phyloP scores from a whole-genome alignment of 371 early-diverging fungal species.

The Rhizopus sp. region DNA sequence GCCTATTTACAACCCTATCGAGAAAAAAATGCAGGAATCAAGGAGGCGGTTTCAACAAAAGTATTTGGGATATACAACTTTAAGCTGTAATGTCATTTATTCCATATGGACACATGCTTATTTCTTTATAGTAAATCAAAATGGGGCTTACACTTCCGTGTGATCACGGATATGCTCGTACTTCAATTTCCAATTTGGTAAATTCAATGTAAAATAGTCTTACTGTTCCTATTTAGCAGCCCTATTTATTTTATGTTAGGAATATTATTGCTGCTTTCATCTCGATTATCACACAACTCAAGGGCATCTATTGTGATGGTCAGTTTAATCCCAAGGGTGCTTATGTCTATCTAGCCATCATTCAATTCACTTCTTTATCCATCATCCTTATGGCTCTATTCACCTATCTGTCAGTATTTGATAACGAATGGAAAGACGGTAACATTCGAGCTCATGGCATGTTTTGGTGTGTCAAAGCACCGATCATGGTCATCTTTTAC shows the following conservation, averaged over 20 bases:
- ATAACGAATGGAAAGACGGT: constrained; percentile 43
- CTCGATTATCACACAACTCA: constrained; percentile 44
- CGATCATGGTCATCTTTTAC: constrained; percentile 53
- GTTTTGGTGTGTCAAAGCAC: constrained; percentile 59
- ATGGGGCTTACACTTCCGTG: constrained; percentile 50
- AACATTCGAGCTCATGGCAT: constrained; percentile 46
- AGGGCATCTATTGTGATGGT: constrained; percentile 47
- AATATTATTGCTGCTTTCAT: constrained; percentile 44
- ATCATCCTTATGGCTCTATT: constrained; percentile 50
- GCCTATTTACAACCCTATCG: constrained; percentile 49
- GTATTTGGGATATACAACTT: constrained; percentile 36
- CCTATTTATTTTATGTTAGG: constrained; percentile 21
- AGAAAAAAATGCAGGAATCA: constrained; percentile 30
- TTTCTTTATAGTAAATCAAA: constrained; percentile 42
- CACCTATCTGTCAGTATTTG: constrained; percentile 45
- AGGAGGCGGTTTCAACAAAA: constrained; percentile 36
- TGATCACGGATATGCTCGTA: constrained; percentile 47
- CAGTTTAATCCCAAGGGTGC: constrained; percentile 42
- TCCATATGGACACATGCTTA: not conserved
- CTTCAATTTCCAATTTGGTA: constrained; percentile 57
- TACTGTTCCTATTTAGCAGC: constrained; percentile 2
- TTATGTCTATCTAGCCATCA: constrained; percentile 41
- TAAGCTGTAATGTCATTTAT: constrained; percentile 32
- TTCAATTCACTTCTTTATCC: constrained; percentile 48
- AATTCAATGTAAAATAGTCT: constrained; percentile 4